phyloP scores from a whole-genome alignment of 1,284 basidiomycete genomes.

The Ustilago tritici region DNA sequence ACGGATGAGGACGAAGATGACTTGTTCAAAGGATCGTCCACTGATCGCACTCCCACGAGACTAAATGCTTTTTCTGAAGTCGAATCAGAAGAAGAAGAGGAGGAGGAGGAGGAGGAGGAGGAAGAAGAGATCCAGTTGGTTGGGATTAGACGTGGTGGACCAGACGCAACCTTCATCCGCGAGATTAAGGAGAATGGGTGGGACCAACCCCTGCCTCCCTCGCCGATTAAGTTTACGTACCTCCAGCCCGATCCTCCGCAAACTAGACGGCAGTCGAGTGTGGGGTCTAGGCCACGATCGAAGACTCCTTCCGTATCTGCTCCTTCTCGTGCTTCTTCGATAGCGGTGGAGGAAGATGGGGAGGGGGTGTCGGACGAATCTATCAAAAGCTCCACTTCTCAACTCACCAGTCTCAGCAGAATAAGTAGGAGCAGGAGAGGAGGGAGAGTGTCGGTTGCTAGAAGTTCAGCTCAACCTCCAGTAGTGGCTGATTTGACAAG shows the following conservation, averaged over 20 bases:
- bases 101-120: slow-evolving; percentile 28
- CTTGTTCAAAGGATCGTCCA: slow-evolving; percentile 6
- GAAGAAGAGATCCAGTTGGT: slow-evolving; percentile 44
- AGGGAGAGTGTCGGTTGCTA: slow-evolving; percentile 10
- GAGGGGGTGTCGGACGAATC: slow-evolving; percentile 31
- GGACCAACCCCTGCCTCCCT: slow-evolving; percentile 34
- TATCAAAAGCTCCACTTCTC: slow-evolving; percentile 33
- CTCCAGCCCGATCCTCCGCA: slow-evolving; percentile 27
- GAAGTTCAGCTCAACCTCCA: slow-evolving; percentile 27
- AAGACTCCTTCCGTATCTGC: slow-evolving; percentile 30
- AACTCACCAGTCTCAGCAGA: slow-evolving; percentile 18
- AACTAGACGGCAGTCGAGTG: slow-evolving; percentile 20
- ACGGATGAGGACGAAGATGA: slow-evolving; percentile 21
- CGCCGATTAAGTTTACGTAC: slow-evolving; percentile 51
- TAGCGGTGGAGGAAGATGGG: slow-evolving; percentile 10
- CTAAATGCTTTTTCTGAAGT: slow-evolving; percentile 13
- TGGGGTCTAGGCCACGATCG: slow-evolving; percentile 15
- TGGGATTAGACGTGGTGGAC: slow-evolving; percentile 39
- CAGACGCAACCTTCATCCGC: slow-evolving; percentile 47
- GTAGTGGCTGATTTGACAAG: slow-evolving; percentile 32
- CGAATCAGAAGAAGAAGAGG: slow-evolving; percentile 19
- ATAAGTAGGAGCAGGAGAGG: slow-evolving; percentile 4
- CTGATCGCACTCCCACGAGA: slow-evolving; percentile 13
- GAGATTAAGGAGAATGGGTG: slow-evolving; percentile 51
- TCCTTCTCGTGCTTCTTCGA: slow-evolving; percentile 25